Base-by-base conservation (phyloP, 441 rosid genomes). In the Pelargonium cotyledonis region DNA sequence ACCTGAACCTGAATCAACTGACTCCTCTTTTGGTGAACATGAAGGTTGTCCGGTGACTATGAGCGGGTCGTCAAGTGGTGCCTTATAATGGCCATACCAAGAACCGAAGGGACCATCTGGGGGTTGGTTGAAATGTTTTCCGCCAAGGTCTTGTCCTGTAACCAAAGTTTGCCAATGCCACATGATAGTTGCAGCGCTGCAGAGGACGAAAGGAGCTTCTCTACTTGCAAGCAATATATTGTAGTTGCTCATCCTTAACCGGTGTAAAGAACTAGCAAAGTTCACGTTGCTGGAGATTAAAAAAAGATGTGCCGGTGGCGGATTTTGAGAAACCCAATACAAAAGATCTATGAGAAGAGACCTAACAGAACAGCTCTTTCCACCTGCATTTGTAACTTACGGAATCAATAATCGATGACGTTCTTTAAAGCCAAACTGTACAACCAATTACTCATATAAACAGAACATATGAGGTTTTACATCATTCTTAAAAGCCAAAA, bases 221-320 rank as follows among this genome's bases (percentile, higher is more conserved):
- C 1, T 38, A 31, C 88, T 79, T 0, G 98, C 96, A 40, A 90
- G 97, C 81, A 95, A 81, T 67, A 95, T 82, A 72, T 92, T 95
- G 81, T 92, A 95, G 73, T 95, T 95, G 70, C 65, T 84, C 99
- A 92, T 89, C 76, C 97, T 88, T 75, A 95, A 71, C 51, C 77
- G 82, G 75, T 95, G 95, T 71, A 95, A 76, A 47, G 83, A 38
- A 51, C 75, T 77, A 23, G 98, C 85, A 66, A 86, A 95, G 75
- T 82, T 91, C 31, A 83, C 74, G 44, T 89, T 91, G 38, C 95
- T 82, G 31, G 99, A 88, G 61, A 95, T 88, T 53, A 92, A 69
- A 70, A 95, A 89, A 53, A 92, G 79, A 81, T 95, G 98, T 12
- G 92, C 98, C 14, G 98, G 99, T 1, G 98, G 97, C 69, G 97